phyloP scores from a whole-genome alignment of 805 yeast genomes.

The Dipodascus geniculatus region DNA sequence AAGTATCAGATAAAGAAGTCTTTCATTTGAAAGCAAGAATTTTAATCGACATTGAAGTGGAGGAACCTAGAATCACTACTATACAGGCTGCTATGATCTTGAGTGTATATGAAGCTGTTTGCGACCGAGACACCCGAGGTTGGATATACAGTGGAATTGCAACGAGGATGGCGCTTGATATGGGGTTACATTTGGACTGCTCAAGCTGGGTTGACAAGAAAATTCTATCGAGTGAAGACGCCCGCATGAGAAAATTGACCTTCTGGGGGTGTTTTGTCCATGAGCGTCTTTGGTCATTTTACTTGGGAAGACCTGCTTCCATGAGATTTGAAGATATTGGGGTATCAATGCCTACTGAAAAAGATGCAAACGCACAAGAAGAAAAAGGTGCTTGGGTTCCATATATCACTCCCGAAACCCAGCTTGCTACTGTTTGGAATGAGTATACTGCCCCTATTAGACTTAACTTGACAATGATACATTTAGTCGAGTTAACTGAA shows the following conservation, averaged over 20 bases:
- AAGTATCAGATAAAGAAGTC: slow-evolving; percentile 13
- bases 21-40: slow-evolving; percentile 12
- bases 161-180: slow-evolving; percentile 14
- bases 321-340: slow-evolving; percentile 11
- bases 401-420: slow-evolving; percentile 3
- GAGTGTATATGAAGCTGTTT: slow-evolving; percentile 14
- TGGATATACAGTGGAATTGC: slow-evolving; percentile 18
- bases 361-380: slow-evolving; percentile 6
- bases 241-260: slow-evolving; percentile 10
- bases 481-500: slow-evolving; percentile 12
- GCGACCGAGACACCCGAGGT: slow-evolving; percentile 12
- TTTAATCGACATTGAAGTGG: slow-evolving; percentile 9
- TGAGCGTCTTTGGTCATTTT: slow-evolving; percentile 15
- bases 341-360: slow-evolving; percentile 6
- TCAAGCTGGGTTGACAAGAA: slow-evolving; percentile 9
- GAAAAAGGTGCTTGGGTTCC: slow-evolving; percentile 11
- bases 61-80: slow-evolving; percentile 10
- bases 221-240: slow-evolving; percentile 10
- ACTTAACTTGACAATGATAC: slow-evolving; percentile 11
- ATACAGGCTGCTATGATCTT: slow-evolving; percentile 12
- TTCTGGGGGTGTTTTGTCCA: slow-evolving; percentile 16
- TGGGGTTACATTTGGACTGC: slow-evolving; percentile 14
- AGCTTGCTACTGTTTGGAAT: background rate
- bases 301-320: slow-evolving; percentile 12
- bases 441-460: slow-evolving; percentile 7